Evolutionary conservation across 2,329 filamentous ascomycete species (phyloP).

Genomic region (Pochonia chlamydosporia): DNA sequence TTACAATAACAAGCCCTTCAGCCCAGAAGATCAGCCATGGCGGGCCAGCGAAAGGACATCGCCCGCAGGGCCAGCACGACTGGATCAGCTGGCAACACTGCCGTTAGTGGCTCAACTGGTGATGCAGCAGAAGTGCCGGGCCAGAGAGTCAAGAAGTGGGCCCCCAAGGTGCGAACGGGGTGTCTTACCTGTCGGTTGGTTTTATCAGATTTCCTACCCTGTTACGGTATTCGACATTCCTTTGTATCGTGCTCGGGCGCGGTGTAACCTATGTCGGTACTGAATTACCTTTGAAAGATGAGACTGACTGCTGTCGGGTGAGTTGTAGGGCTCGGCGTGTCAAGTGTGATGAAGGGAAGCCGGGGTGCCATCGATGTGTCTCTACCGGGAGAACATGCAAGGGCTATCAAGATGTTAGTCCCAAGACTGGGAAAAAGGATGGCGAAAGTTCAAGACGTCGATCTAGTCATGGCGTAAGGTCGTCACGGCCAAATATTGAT

Average conservation of each 20-base stretch:
- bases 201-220: neutral
- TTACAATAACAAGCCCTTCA: neutral
- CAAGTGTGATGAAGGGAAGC: constrained; percentile 6
- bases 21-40: neutral
- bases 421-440: neutral
- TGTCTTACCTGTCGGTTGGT: constrained; percentile 7
- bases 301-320: neutral
- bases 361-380: constrained; percentile 2
- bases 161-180: constrained; percentile 6
- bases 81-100: neutral
- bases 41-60: neutral
- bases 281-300: no score
- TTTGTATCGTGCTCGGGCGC: no score
- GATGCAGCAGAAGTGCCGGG: neutral
- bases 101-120: neutral
- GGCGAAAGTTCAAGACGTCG: neutral
- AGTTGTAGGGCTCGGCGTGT: neutral
- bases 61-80: constrained; percentile 1
- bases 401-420: neutral
- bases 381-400: constrained; percentile 2
- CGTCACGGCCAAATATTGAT: neutral
- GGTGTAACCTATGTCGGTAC: no score
- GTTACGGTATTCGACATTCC: no score
- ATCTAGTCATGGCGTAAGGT: neutral
- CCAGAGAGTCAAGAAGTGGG: constrained; percentile 7